Percentiles rank a stretch among this genome's conserved stretches.
Evolutionary conservation across 2,329 filamentous ascomycete genomes (phyloP).

Genomic region (Sclerotinia subarctica): DNA sequence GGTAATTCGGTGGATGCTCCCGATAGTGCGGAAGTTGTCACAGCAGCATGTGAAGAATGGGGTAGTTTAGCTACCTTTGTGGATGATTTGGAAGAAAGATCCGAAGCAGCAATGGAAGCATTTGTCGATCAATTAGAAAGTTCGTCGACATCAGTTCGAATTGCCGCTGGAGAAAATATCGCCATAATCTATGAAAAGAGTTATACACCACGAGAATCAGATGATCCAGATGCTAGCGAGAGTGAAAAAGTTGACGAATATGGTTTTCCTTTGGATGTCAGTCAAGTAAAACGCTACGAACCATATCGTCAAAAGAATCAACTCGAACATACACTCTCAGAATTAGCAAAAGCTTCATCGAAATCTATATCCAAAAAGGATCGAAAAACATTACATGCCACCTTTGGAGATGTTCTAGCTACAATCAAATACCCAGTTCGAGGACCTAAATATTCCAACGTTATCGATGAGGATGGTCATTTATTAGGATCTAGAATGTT

Average conservation of each 20-base stretch:
- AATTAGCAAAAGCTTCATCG: conserved; percentile 57
- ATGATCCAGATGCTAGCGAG: conserved; percentile 44
- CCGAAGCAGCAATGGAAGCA: conserved; percentile 61
- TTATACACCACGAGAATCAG: conserved; percentile 45
- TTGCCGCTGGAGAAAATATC: conserved; percentile 70
- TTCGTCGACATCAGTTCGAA: conserved; percentile 58
- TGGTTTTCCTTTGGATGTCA: conserved; percentile 39
- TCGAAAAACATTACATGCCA: conserved; percentile 61
- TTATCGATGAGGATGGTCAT: conserved; percentile 57
- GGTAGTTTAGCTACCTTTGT: conserved; percentile 64
- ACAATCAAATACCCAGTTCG: conserved; percentile 64
- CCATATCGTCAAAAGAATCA: conserved; percentile 63
- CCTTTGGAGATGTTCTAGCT: conserved; percentile 63
- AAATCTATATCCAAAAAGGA: conserved; percentile 64
- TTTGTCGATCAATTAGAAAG: conserved; percentile 69
- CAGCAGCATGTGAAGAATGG: conserved; percentile 66
- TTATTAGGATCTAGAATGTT: conserved; percentile 61
- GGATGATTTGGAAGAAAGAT: conserved; percentile 62
- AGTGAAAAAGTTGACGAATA: conserved; percentile 40
- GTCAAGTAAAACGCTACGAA: conserved; percentile 61
- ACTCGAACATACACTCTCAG: conserved; percentile 55
- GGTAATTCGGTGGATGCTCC: conserved; percentile 60
- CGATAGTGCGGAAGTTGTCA: conserved; percentile 59
- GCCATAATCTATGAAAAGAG: conserved; percentile 69
- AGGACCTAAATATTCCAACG: conserved; percentile 64